phyloP scores from a whole-genome alignment of 768 basidiomycete species.

The Tephrocybe sp. region DNA sequence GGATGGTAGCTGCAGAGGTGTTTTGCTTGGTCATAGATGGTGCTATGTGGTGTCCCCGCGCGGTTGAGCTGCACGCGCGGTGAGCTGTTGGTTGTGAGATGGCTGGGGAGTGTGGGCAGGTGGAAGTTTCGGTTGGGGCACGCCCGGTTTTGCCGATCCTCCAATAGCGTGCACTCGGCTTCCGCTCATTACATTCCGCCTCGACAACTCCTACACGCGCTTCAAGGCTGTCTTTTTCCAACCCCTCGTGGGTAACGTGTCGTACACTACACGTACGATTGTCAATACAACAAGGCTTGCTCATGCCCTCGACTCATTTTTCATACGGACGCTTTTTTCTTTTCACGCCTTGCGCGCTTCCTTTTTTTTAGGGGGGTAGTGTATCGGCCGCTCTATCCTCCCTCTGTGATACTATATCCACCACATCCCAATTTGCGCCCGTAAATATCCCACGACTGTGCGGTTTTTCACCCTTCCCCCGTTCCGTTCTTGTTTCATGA shows the following conservation, averaged over 20 bases:
- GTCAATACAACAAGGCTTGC: conserved; percentile 26
- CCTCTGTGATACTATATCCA: conserved; percentile 20
- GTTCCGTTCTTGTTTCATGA: conserved; percentile 22
- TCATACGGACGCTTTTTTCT: conserved; percentile 78
- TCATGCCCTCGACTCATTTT: conserved; percentile 32
- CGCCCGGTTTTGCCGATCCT: conserved; percentile 36
- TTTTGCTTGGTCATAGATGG: conserved; percentile 31
- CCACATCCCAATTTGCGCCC: conserved; percentile 28
- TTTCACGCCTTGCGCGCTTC: conserved; percentile 42
- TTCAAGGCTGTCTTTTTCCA: not conserved
- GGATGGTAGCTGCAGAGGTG: conserved; percentile 45
- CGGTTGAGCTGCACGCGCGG: conserved; percentile 26
- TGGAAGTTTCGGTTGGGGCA: conserved; percentile 36
- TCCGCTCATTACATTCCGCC: conserved; percentile 24
- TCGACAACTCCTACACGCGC: conserved; percentile 8
- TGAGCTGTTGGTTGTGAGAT: conserved; percentile 14
- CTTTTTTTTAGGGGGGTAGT: conserved; percentile 10
- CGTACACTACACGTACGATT: conserved; percentile 22
- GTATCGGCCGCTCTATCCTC: conserved; percentile 21
- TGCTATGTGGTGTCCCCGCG: conserved; percentile 31
- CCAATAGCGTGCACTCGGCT: conserved; percentile 28
- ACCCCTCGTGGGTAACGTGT: conserved; percentile 19
- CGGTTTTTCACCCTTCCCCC: conserved; percentile 8
- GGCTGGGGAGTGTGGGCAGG: conserved; percentile 27
- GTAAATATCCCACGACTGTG: conserved; percentile 22